These are phyloP conservation scores for Fusarium mangiferae DNA, from an alignment of 2,329 filamentous ascomycete genomes.

Conservation along the genomic window DNA sequence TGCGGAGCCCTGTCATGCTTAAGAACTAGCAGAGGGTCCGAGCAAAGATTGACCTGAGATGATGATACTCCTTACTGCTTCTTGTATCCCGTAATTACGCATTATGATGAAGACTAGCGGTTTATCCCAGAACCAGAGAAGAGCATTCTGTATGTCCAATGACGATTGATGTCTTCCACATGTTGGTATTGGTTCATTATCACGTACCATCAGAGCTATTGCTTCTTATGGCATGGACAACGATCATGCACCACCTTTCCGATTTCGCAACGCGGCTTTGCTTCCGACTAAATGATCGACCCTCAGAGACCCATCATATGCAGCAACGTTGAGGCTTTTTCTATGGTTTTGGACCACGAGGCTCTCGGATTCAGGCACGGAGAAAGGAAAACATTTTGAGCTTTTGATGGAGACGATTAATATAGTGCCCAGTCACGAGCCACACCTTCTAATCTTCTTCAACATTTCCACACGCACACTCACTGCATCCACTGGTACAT, in stretches of 20 bases:
- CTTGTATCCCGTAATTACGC: slow-evolving; percentile 14
- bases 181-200: slow-evolving; percentile 7
- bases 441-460: background rate
- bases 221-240: slow-evolving; percentile 1
- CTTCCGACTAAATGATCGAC: slow-evolving; percentile 10
- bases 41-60: slow-evolving; percentile 25
- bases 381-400: background rate
- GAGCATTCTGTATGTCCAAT: background rate
- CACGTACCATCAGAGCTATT: background rate
- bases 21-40: slow-evolving; percentile 27
- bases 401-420: slow-evolving; percentile 4
- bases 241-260: slow-evolving; percentile 4
- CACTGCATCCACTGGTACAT: background rate
- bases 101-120: background rate
- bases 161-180: background rate
- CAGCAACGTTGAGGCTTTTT: slow-evolving; percentile 32
- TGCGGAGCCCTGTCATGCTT: slow-evolving; percentile 20
- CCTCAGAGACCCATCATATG: slow-evolving; percentile 16
- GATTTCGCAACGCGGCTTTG: slow-evolving; percentile 25
- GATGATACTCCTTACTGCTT: background rate
- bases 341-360: background rate
- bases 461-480: background rate
- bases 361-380: slow-evolving; percentile 7
- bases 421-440: background rate
- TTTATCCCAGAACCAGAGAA: slow-evolving; percentile 1